A percentile compares a stretch with the other conserved stretches of the same genome.
phyloP scores from a whole-genome alignment of 352 stramenopile genomes.

The Plasmopara muralis region DNA sequence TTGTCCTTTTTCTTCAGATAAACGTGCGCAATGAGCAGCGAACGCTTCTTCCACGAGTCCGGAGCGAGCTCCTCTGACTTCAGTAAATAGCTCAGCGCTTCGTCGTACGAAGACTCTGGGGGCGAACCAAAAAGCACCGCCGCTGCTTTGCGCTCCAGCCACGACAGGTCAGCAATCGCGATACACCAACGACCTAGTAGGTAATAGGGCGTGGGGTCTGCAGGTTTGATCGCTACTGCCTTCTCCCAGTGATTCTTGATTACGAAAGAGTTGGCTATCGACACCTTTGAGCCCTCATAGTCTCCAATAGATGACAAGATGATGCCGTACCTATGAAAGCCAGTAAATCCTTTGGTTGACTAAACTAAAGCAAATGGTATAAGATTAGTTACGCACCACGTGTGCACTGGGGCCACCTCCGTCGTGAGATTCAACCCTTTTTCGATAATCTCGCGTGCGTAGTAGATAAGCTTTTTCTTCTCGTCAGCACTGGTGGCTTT shows the following conservation, averaged over 20 bases:
- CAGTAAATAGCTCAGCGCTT: slow-evolving; percentile 67
- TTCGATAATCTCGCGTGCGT: slow-evolving; percentile 51
- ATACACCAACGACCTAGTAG: slow-evolving; percentile 81
- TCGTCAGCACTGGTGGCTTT: slow-evolving; percentile 46
- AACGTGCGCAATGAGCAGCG: slow-evolving; percentile 71
- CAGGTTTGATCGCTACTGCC: slow-evolving; percentile 65
- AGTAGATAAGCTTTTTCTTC: slow-evolving; percentile 75
- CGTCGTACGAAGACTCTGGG: slow-evolving; percentile 74
- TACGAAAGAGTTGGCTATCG: slow-evolving; percentile 74
- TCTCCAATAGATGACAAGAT: slow-evolving; percentile 78
- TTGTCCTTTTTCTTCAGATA: slow-evolving; percentile 78
- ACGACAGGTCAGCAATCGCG: slow-evolving; percentile 76
- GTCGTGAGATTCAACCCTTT: slow-evolving; percentile 42
- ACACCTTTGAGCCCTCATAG: slow-evolving; percentile 82
- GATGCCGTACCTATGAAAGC: slow-evolving; percentile 50
- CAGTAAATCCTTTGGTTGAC: background rate
- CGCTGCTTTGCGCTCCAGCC: slow-evolving; percentile 79
- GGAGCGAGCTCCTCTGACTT: slow-evolving; percentile 70
- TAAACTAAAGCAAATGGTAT: too few relatives aligned
- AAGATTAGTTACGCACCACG: slow-evolving; percentile 38
- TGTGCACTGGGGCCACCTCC: slow-evolving; percentile 66
- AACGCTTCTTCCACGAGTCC: slow-evolving; percentile 81
- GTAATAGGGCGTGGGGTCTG: slow-evolving; percentile 68
- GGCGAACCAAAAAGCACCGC: slow-evolving; percentile 75
- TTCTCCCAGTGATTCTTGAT: slow-evolving; percentile 82